phyloP scores from a whole-genome alignment of 495 filamentous ascomycete genomes.

The Lasiosphaeris hirsuta region DNA sequence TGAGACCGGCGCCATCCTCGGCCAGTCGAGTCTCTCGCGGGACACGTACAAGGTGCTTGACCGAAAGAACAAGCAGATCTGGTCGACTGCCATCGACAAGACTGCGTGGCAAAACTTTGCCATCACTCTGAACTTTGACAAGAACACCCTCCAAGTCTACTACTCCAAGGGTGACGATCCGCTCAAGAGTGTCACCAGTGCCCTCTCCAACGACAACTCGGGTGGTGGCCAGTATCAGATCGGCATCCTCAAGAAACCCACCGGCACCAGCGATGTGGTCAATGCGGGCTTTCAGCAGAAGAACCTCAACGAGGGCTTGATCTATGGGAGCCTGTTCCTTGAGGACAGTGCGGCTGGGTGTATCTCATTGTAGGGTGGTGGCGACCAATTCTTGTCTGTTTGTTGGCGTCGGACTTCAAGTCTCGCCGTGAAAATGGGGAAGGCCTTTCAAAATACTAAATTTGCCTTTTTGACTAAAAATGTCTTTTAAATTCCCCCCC shows the following conservation, averaged over 20 bases:
- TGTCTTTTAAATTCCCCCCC: too few relatives aligned
- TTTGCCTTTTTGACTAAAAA: too few relatives aligned
- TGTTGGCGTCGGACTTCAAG: background rate
- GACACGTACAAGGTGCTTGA: conserved; percentile 66
- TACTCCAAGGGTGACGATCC: conserved; percentile 49
- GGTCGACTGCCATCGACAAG: conserved; percentile 39
- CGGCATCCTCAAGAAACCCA: conserved; percentile 56
- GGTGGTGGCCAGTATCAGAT: conserved; percentile 57
- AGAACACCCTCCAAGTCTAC: conserved; percentile 53
- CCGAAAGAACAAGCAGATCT: conserved; percentile 46
- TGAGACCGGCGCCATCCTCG: conserved; percentile 48
- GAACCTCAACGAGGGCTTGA: conserved; percentile 49
- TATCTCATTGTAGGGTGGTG: conserved; percentile 35
- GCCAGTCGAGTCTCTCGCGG: conserved; percentile 72
- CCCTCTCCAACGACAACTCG: conserved; percentile 49
- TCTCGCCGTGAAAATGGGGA: too few relatives aligned
- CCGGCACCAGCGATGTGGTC: conserved; percentile 49
- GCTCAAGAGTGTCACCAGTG: conserved; percentile 44
- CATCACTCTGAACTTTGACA: conserved; percentile 47
- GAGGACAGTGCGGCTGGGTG: conserved; percentile 48
- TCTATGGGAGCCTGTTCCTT: conserved; percentile 55
- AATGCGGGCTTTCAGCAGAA: conserved; percentile 52
- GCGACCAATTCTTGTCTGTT: too few relatives aligned
- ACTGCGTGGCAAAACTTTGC: conserved; percentile 59
- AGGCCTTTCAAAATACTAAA: too few relatives aligned